Conservation (phyloP, 1,284 basidiomycete species). For the Puccinia polysora region DNA sequence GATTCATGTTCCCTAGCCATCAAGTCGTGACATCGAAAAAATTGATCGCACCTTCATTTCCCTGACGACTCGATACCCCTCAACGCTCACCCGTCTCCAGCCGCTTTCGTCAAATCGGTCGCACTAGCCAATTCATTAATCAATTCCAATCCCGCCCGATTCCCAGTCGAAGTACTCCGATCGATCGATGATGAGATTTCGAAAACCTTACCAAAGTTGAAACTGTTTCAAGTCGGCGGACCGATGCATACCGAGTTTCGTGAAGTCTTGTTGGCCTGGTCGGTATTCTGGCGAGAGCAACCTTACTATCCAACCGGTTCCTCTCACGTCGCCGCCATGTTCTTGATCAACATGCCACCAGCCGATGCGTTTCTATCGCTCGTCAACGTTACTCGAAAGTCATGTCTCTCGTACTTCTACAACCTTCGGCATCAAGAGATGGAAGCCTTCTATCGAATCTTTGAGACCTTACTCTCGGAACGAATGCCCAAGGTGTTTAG, state of each 20-base stretch:
- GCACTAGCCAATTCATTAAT: constrained; percentile 22
- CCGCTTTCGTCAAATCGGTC: constrained; percentile 25
- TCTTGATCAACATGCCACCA: constrained; percentile 75
- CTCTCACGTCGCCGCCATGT: constrained; percentile 70
- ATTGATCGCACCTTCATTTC: not conserved
- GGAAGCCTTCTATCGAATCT: constrained; percentile 66
- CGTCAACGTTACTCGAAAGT: constrained; percentile 79
- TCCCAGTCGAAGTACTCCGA: constrained; percentile 66
- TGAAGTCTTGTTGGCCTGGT: constrained; percentile 84
- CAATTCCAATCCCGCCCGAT: constrained; percentile 54
- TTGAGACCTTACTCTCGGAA: constrained; percentile 84
- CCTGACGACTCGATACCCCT: not conserved
- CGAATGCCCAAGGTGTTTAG: constrained; percentile 93
- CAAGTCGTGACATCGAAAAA: not conserved
- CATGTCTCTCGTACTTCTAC: constrained; percentile 79
- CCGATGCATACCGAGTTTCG: constrained; percentile 80
- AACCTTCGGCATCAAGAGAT: constrained; percentile 74
- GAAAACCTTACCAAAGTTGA: constrained; percentile 75
- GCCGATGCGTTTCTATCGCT: constrained; percentile 75
- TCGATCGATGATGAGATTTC: constrained; percentile 74
- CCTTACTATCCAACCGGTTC: constrained; percentile 50
- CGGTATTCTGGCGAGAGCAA: constrained; percentile 63
- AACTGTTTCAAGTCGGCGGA: constrained; percentile 74
- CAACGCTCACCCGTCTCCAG: not conserved
- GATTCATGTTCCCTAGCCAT: not conserved